phyloP scores from a whole-genome alignment of 140 eudicot species.

The Cichorium intybus region DNA sequence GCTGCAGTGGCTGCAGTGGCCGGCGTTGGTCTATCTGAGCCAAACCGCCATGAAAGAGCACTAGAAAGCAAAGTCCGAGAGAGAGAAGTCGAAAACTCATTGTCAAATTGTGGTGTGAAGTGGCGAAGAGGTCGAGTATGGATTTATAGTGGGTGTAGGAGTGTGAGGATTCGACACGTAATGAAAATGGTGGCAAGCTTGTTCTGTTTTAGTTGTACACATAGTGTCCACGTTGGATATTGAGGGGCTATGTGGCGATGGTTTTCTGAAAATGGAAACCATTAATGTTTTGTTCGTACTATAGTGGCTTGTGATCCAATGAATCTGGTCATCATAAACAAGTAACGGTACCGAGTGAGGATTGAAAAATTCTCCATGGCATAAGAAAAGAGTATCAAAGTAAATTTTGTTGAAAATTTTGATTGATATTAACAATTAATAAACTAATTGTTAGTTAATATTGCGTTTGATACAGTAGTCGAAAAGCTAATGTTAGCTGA shows the following conservation, averaged over 20 bases:
- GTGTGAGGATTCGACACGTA: conserved; percentile 36
- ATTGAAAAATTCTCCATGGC: background rate
- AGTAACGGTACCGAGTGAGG: background rate
- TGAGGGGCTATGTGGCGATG: conserved; percentile 17
- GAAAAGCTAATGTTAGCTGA: too few relatives aligned
- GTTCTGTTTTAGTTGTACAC: conserved; percentile 18
- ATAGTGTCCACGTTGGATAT: conserved; percentile 32
- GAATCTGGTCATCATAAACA: conserved; percentile 1
- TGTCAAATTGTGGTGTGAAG: conserved; percentile 5
- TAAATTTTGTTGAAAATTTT: too few relatives aligned
- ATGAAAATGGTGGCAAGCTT: conserved; percentile 12
- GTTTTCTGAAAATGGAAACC: background rate
- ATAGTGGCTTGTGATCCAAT: background rate
- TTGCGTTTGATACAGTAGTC: too few relatives aligned
- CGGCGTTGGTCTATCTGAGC: conserved; percentile 22
- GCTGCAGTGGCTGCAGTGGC: background rate
- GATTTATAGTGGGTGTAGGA: conserved; percentile 30
- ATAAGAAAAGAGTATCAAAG: background rate
- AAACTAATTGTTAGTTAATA: too few relatives aligned
- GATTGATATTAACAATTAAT: too few relatives aligned
- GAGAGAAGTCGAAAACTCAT: conserved; percentile 20
- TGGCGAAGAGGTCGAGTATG: conserved; percentile 15
- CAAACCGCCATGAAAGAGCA: conserved; percentile 32
- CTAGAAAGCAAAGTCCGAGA: conserved; percentile 22
- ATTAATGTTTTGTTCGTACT: background rate